These are phyloP conservation scores for Hemileia vastatrix DNA, from an alignment of 1,284 basidiomycete genomes.

Conservation along the genomic window DNA sequence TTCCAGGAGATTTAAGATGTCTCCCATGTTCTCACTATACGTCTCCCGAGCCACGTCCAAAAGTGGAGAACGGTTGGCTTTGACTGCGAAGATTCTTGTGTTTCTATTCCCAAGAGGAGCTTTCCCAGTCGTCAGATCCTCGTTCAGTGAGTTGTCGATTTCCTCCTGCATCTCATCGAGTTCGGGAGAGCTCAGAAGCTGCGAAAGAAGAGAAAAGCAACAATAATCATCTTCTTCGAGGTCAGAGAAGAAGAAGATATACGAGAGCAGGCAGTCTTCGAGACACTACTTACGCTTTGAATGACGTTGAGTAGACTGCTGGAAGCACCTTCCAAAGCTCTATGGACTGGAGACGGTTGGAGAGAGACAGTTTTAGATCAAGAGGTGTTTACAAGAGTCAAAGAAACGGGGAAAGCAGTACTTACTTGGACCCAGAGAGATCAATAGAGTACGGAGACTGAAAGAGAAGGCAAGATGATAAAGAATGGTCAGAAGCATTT, in stretches of 20 bases:
- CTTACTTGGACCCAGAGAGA: too few relatives aligned
- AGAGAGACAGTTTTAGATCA: too few relatives aligned
- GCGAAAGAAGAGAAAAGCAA: background rate
- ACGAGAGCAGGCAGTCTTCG: too few relatives aligned
- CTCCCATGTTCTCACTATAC: conserved; percentile 72
- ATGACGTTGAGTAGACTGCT: conserved; percentile 58
- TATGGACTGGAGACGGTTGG: conserved; percentile 54
- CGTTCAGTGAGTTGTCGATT: conserved; percentile 60
- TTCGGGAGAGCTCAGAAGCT: conserved; percentile 65
- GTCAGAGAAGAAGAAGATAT: background rate
- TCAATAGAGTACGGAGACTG: conserved; percentile 60
- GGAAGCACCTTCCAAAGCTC: conserved; percentile 54
- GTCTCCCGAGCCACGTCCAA: conserved; percentile 87
- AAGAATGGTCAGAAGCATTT: background rate
- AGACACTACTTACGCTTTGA: conserved; percentile 51
- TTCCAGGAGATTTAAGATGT: conserved; percentile 58
- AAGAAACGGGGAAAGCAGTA: too few relatives aligned
- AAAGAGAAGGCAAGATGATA: too few relatives aligned
- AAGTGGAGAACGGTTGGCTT: conserved; percentile 63
- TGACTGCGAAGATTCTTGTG: conserved; percentile 32
- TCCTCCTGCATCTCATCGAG: conserved; percentile 56
- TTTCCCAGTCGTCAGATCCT: conserved; percentile 48
- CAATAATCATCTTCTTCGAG: background rate
- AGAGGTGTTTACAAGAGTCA: too few relatives aligned
- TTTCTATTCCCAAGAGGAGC: conserved; percentile 20